These are phyloP conservation scores for Backusella westeae DNA, from an alignment of 192 early-diverging fungal genomes.

Conservation along the genomic window DNA sequence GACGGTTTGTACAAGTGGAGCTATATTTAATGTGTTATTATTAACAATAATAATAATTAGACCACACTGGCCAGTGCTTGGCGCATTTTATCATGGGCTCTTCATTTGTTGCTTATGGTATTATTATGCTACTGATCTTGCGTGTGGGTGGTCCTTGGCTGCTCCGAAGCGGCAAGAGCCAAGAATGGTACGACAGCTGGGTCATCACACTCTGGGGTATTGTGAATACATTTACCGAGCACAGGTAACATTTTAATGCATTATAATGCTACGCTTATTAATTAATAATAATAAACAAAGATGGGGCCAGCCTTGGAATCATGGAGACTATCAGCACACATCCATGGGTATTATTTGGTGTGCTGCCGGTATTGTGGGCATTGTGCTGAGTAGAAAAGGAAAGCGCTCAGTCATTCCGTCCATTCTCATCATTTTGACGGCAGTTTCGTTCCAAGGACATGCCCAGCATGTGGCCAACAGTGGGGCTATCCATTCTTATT, in stretches of 20 bases:
- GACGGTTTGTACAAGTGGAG: constrained; percentile 26
- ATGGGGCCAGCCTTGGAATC: constrained; percentile 52
- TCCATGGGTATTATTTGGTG: constrained; percentile 70
- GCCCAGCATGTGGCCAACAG: constrained; percentile 58
- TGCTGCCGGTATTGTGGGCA: constrained; percentile 57
- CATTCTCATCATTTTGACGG: constrained; percentile 61
- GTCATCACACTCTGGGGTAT: constrained; percentile 65
- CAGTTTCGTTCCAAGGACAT: constrained; percentile 59
- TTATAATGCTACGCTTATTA: background rate
- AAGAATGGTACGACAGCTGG: constrained; percentile 68
- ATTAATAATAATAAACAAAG: background rate
- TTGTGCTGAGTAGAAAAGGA: constrained; percentile 44
- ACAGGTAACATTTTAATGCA: constrained; percentile 39
- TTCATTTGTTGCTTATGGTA: constrained; percentile 66
- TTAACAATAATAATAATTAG: constrained; percentile 16
- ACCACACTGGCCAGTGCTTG: constrained; percentile 61
- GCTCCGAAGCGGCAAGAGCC: constrained; percentile 50
- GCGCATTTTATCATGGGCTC: constrained; percentile 75
- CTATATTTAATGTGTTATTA: background rate
- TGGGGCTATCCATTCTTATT: constrained; percentile 60
- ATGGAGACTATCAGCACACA: constrained; percentile 69
- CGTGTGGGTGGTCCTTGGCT: constrained; percentile 62
- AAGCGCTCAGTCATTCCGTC: constrained; percentile 59
- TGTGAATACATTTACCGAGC: constrained; percentile 71
- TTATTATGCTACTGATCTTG: constrained; percentile 53